These are phyloP conservation scores for Podospora pseudocomata DNA, from an alignment of 495 filamentous ascomycete species.

Conservation along the genomic window DNA sequence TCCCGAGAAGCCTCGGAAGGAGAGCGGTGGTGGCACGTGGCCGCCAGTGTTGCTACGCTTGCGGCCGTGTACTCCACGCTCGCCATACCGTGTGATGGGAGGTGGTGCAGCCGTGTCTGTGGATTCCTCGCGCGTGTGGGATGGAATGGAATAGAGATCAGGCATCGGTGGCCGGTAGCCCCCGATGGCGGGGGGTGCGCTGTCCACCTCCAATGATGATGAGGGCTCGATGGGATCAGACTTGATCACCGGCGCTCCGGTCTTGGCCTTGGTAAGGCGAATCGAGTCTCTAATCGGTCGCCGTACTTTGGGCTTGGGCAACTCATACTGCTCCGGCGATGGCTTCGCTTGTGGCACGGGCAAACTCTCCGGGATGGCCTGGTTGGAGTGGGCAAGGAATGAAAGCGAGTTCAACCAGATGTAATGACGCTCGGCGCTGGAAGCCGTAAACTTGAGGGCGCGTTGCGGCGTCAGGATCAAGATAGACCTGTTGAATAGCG, in stretches of 20 bases:
- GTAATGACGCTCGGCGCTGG: constrained; percentile 80
- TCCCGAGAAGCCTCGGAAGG: constrained; percentile 73
- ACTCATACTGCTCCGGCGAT: constrained; percentile 39
- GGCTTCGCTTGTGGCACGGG: constrained; percentile 49
- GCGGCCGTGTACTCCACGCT: constrained; percentile 58
- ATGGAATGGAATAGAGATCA: constrained; percentile 21
- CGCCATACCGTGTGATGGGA: constrained; percentile 70
- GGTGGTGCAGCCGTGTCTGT: constrained; percentile 68
- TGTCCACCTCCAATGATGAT: constrained; percentile 26
- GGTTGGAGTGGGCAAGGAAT: constrained; percentile 83
- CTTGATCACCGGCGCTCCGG: constrained; percentile 40
- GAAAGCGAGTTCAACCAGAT: constrained; percentile 92
- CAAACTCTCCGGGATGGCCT: constrained; percentile 66
- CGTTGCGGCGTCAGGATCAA: constrained; percentile 89
- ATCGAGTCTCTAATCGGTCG: constrained; percentile 83
- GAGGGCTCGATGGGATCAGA: constrained; percentile 23
- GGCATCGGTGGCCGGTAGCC: constrained; percentile 29
- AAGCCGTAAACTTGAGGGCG: constrained; percentile 92
- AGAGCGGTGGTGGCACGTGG: constrained; percentile 58
- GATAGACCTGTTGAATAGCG: constrained; percentile 87
- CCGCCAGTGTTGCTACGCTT: constrained; percentile 83
- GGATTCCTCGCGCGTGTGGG: constrained; percentile 41
- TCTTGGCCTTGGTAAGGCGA: constrained; percentile 77
- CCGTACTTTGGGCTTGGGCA: constrained; percentile 41
- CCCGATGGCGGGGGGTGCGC: constrained; percentile 27